phyloP scores from a whole-genome alignment of 2,329 filamentous ascomycete genomes.

The Arthrobotrys iridis region DNA sequence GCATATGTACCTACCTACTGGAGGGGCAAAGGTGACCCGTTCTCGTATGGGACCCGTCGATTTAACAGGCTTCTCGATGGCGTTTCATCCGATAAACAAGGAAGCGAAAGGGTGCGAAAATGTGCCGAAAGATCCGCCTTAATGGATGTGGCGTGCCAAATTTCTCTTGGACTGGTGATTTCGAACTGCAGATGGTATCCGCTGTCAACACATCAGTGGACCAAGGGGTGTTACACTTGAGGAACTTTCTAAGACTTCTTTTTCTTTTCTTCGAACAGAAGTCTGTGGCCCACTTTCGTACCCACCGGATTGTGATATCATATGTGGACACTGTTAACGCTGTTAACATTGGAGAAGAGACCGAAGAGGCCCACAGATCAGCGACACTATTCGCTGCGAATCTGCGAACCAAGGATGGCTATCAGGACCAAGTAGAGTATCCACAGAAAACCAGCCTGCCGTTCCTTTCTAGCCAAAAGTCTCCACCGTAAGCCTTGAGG shows the following conservation, averaged over 20 bases:
- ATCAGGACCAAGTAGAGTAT: constrained; percentile 2
- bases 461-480: constrained; percentile 8
- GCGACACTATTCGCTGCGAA: constrained; percentile 39
- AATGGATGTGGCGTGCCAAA: constrained; percentile 40
- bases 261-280: constrained; percentile 5
- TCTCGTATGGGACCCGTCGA: constrained; percentile 8
- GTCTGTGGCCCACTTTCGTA: constrained; percentile 1
- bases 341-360: constrained; percentile 7
- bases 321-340: constrained; percentile 3
- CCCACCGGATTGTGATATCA: constrained; percentile 34
- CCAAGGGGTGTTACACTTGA: constrained; percentile 8
- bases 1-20: constrained; percentile 9
- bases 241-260: constrained; percentile 25
- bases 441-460: constrained; percentile 3
- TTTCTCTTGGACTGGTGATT: neutral
- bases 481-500: constrained; percentile 19
- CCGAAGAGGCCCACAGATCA: constrained; percentile 29
- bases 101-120: too few species aligned
- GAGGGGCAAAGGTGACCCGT: constrained; percentile 13
- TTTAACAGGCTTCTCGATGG: constrained; percentile 17
- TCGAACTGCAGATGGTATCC: constrained; percentile 4
- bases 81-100: constrained; percentile 47
- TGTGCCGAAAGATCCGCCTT: constrained; percentile 54
- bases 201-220: constrained; percentile 42
- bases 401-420: constrained; percentile 38